Conservation (phyloP, 768 basidiomycete species). For the Tulasnella sp. region DNA sequence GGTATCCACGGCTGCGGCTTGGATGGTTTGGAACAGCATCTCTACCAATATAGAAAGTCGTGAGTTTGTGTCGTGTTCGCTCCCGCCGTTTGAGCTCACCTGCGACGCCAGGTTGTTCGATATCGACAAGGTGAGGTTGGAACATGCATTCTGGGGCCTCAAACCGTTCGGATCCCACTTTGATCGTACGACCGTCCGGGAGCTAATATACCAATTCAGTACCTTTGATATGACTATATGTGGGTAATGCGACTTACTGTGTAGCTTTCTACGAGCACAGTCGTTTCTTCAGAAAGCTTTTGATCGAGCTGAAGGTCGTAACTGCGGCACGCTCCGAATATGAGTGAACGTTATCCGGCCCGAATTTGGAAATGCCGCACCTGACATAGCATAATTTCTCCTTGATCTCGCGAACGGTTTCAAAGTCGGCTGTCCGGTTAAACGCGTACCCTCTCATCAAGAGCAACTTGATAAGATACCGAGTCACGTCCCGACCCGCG, state of each 20-base stretch:
- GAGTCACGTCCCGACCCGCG: conserved; percentile 95
- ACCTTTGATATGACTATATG: background rate
- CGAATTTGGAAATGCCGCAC: conserved; percentile 36
- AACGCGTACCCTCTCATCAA: conserved; percentile 99
- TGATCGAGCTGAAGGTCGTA: conserved; percentile 97
- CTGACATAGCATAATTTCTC: conserved; percentile 98
- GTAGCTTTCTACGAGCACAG: conserved; percentile 91
- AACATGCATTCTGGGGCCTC: conserved; percentile 99
- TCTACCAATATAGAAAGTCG: conserved; percentile 39
- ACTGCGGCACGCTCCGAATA: conserved; percentile 35
- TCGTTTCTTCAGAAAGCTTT: conserved; percentile 89
- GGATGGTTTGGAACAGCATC: conserved; percentile 95
- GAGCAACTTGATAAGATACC: conserved; percentile 97
- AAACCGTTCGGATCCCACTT: conserved; percentile 96
- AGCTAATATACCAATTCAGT: conserved; percentile 42
- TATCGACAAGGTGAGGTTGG: conserved; percentile 94
- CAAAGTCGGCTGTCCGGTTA: conserved; percentile 98
- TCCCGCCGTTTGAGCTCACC: conserved; percentile 38
- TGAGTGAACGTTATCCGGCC: background rate
- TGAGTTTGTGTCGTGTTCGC: background rate
- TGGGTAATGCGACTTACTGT: conserved; percentile 49
- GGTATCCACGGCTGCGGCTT: conserved; percentile 80
- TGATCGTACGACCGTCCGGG: conserved; percentile 91
- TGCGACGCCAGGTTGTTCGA: conserved; percentile 94
- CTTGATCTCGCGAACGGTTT: conserved; percentile 97